Conservation (phyloP, 1,284 basidiomycete genomes). For the Rhodotorula sp. region DNA sequence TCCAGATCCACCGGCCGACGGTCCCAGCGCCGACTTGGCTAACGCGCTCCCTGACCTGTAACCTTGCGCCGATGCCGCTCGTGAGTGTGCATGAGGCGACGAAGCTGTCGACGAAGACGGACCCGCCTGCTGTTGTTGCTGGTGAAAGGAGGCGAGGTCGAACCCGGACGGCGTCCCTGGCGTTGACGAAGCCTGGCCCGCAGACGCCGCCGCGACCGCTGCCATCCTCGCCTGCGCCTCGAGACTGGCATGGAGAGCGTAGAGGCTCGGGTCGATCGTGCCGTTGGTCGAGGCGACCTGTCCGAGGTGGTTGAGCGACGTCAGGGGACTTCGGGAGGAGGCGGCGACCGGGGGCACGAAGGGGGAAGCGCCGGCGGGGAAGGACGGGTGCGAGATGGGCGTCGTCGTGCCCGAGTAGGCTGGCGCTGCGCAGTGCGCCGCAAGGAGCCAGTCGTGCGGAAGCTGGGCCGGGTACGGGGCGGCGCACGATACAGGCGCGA, state of each 20-base stretch:
- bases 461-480: slow-evolving; percentile 10
- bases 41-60: neutral
- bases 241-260: slow-evolving; percentile 30
- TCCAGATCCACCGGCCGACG: neutral
- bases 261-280: slow-evolving; percentile 21
- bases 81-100: neutral
- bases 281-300: neutral
- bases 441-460: neutral
- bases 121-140: no score
- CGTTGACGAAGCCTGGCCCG: slow-evolving; percentile 3
- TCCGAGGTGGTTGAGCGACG: slow-evolving; percentile 14
- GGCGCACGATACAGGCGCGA: no score
- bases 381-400: no score
- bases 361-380: no score
- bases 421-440: no score
- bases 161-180: neutral
- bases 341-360: neutral
- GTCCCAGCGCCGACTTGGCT: neutral
- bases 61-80: neutral
- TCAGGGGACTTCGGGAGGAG: neutral
- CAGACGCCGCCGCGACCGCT: neutral
- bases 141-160: neutral
- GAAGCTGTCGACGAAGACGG: no score
- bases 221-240: slow-evolving; percentile 29
- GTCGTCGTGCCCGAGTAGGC: no score